These are phyloP conservation scores for Whalleya microplaca DNA, from an alignment of 2,329 filamentous ascomycete genomes.

Conservation along the genomic window DNA sequence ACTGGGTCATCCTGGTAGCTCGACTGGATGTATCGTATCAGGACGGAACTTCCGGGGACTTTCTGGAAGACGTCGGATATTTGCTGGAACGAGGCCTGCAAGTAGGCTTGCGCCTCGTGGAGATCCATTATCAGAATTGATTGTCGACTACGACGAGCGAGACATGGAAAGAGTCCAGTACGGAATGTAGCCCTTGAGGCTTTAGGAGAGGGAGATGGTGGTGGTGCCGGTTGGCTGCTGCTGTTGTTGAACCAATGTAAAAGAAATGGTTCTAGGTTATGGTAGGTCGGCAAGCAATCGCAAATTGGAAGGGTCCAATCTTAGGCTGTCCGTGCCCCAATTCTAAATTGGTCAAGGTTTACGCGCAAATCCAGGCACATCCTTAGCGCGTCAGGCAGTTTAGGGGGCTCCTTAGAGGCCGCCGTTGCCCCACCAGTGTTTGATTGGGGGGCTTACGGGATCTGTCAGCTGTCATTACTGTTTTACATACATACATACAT, in stretches of 20 bases:
- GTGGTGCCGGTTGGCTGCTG: no score
- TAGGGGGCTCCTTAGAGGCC: slow-evolving; percentile 9
- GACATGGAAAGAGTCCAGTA: slow-evolving; percentile 11
- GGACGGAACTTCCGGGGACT: slow-evolving; percentile 89
- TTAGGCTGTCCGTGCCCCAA: no score
- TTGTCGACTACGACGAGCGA: slow-evolving; percentile 3
- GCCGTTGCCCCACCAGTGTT: background rate
- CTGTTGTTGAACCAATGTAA: background rate
- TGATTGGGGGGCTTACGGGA: background rate
- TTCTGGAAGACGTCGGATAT: slow-evolving; percentile 75
- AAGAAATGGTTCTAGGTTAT: background rate
- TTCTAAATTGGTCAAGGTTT: no score
- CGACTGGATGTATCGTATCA: slow-evolving; percentile 93
- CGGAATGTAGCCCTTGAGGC: background rate
- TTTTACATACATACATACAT: background rate
- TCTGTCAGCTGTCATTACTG: background rate
- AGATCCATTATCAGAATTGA: slow-evolving; percentile 58
- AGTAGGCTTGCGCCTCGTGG: slow-evolving; percentile 60
- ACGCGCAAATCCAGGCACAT: background rate
- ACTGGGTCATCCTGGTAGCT: slow-evolving; percentile 98
- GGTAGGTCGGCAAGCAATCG: no score
- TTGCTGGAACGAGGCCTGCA: slow-evolving; percentile 56
- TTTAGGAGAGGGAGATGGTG: background rate
- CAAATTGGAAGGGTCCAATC: no score
- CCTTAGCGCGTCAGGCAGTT: slow-evolving; percentile 2